phyloP scores from a whole-genome alignment of 176 grass and related monocot species.

The Cenchrus purpureus region DNA sequence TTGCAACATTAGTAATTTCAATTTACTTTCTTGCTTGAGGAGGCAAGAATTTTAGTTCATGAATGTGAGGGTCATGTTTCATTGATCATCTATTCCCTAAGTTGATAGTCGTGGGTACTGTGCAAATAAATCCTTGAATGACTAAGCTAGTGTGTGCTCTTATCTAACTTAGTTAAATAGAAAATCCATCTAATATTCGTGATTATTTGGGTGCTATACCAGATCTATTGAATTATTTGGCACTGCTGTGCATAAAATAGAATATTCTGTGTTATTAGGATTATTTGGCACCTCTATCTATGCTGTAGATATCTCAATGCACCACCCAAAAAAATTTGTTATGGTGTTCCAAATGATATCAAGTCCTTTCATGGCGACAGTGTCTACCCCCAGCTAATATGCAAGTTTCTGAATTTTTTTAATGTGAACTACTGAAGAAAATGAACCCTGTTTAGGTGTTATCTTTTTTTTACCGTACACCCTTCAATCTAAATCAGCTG shows the following conservation, averaged over 20 bases:
- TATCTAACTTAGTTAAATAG: not conserved
- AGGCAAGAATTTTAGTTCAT: slow-evolving; percentile 3
- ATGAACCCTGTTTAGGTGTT: not conserved
- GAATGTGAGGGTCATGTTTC: not conserved
- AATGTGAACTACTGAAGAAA: slow-evolving; percentile 4
- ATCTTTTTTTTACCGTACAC: not conserved
- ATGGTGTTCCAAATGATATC: not conserved
- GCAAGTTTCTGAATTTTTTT: not conserved
- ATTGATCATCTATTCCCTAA: not conserved
- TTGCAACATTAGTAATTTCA: slow-evolving; percentile 13
- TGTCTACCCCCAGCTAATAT: not conserved
- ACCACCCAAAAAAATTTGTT: not conserved
- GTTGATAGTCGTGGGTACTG: not conserved
- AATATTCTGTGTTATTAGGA: slow-evolving; percentile 3
- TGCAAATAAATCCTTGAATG: slow-evolving; percentile 9
- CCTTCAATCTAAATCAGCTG: slow-evolving; percentile 1
- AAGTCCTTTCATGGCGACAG: not conserved
- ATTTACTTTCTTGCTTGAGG: slow-evolving; percentile 24
- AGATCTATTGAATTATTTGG: not conserved
- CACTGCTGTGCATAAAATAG: slow-evolving; percentile 7
- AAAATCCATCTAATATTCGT: not conserved
- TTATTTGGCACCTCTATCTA: slow-evolving; percentile 3
- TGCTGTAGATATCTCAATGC: not conserved
- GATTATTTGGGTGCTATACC: slow-evolving; percentile 19
- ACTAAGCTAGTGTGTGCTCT: no score